Evolutionary conservation across 192 early-diverging fungal genomes (phyloP), one percentile per base, ranked within the genome.

Genomic region (Coemansia sp.): DNA sequence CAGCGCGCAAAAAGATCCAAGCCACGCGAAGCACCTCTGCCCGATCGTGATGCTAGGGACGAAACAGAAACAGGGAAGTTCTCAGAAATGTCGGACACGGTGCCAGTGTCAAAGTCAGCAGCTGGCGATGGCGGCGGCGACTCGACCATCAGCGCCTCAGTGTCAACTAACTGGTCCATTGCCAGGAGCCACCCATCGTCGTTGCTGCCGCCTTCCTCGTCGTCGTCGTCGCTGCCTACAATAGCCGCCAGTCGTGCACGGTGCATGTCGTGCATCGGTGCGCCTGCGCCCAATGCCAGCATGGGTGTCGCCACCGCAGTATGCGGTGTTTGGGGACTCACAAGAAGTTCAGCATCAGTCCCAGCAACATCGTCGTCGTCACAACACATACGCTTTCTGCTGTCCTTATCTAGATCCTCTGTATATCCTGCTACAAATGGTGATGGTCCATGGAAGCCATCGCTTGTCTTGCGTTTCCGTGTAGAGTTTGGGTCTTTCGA

Each of bases 141-240:
- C 62, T 74, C 58, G 15, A 68, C 63, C 56, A 79, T 59, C 48
- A 79, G 61, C n/a, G 77, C 77, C 29, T 79, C 77, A 25, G 77
- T 79, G 40, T 79, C 77, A 2, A 79, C 77, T 16, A 79, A 68
- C 72, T 79, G 77, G 53, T 79, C 77, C 77, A 79, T 79, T 0
- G 64, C 59, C 40, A 71, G 61, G 40, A 79, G 64, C 77, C 77
- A 79, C 34, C 58, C 68, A 20, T 77, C 65, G 37, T 63, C 65
- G 48, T 67, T 65, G 56, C 43, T 46, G 26, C 23, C 28, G 15
- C 10, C 12, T 16, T 59, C 58, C 20, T 40, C 52, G 25, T 26
- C 48, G 48, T 57, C 69, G 40, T 64, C 69, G 29, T 57, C 64
- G 49, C 39, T 30, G 10, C 29, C 48, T 20, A 52, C 43, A 21